Conservation (phyloP, 1,139 yeast species). For the Cylindricascospora bacillispora region DNA sequence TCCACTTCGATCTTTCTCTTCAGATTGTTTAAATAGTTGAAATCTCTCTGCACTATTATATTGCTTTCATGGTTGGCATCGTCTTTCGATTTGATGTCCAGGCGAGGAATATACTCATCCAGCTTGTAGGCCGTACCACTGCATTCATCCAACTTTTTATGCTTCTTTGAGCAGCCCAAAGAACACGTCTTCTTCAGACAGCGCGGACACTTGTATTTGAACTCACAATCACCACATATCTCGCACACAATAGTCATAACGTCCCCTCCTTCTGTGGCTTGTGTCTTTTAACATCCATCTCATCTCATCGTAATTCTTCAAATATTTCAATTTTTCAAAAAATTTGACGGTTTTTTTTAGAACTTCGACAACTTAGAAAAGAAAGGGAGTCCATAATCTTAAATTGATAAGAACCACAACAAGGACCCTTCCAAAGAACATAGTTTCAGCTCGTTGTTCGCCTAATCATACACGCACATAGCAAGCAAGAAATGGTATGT, state of each 20-base stretch:
- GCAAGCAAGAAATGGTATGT: too few relatives aligned
- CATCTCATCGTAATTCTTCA: too few relatives aligned
- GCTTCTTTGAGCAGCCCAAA: constrained; percentile 54
- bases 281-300: too few relatives aligned
- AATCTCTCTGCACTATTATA: constrained; percentile 60
- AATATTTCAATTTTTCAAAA: too few relatives aligned
- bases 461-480: too few relatives aligned
- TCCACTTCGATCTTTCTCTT: constrained; percentile 45
- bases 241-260: constrained; percentile 28
- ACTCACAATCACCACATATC: constrained; percentile 35
- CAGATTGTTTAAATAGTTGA: constrained; percentile 54
- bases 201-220: constrained; percentile 77
- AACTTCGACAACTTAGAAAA: too few relatives aligned
- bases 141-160: constrained; percentile 52
- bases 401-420: too few relatives aligned
- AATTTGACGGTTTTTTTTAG: too few relatives aligned
- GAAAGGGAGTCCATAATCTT: too few relatives aligned
- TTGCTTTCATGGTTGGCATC: constrained; percentile 30
- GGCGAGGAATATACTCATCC: constrained; percentile 38
- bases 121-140: constrained; percentile 50
- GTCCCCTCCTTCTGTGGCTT: not conserved
- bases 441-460: too few relatives aligned
- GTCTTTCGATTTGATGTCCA: constrained; percentile 20
- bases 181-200: constrained; percentile 62
- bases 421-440: too few relatives aligned